A percentile compares a stretch with the other conserved stretches of the same genome.
phyloP scores from a whole-genome alignment of 257 asterid genomes.

The Salvia rosmarinus region DNA sequence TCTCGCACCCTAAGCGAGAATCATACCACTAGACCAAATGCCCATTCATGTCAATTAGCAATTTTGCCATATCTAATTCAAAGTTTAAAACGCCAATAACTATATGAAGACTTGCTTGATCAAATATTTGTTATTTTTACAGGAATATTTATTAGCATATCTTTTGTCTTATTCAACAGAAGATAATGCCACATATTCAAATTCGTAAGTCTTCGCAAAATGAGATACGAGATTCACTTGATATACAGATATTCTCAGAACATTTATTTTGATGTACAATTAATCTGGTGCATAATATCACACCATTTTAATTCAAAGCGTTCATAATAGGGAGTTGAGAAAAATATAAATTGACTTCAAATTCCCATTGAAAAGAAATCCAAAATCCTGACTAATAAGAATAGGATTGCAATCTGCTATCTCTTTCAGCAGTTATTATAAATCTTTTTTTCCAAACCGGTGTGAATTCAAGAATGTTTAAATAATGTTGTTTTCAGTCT shows the following conservation, averaged over 20 bases:
- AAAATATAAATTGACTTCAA: constrained; percentile 1
- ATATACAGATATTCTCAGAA: background rate
- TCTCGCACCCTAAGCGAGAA: constrained; percentile 94
- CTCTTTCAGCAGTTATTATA: background rate
- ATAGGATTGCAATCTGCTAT: background rate
- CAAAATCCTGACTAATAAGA: background rate
- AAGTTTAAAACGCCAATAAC: too few species aligned
- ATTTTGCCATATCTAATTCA: too few species aligned
- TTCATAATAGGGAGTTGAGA: background rate
- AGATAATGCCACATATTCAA: background rate
- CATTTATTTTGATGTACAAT: background rate
- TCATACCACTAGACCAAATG: constrained; percentile 95
- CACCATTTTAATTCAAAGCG: background rate
- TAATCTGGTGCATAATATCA: too few species aligned
- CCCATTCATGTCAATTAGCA: too few species aligned
- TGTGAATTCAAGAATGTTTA: constrained; percentile 16
- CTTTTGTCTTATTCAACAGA: background rate
- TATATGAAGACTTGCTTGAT: too few species aligned
- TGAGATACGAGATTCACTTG: too few species aligned
- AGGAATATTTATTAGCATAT: too few species aligned
- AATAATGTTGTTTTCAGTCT: background rate
- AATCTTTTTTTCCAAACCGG: background rate
- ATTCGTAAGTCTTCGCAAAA: background rate
- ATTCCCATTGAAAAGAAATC: background rate
- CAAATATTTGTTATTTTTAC: too few species aligned